Conservation (phyloP, 805 yeast genomes). For the Wickerhamomyces ciferrii region DNA sequence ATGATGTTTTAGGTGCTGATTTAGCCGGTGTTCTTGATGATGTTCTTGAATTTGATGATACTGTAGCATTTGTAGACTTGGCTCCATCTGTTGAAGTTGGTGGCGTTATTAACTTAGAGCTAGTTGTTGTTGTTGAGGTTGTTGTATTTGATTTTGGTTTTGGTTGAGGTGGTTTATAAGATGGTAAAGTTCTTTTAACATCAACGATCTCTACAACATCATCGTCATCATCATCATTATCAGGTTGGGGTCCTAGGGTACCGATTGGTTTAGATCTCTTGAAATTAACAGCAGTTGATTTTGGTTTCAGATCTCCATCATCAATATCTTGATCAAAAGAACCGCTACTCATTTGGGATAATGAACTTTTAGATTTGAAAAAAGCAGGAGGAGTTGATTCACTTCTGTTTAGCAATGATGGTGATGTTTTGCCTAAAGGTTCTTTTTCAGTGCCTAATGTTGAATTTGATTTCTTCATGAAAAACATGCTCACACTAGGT, state of each 20-base stretch:
- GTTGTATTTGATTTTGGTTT: background rate
- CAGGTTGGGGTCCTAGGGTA: background rate
- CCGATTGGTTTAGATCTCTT: slow-evolving; percentile 12
- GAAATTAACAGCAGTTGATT: slow-evolving; percentile 4
- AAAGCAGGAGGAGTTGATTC: background rate
- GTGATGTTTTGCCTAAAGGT: background rate
- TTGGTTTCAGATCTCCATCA: slow-evolving; percentile 2
- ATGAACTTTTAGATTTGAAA: background rate
- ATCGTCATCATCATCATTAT: background rate
- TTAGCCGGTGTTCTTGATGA: background rate
- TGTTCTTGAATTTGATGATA: background rate
- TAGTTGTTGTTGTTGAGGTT: background rate
- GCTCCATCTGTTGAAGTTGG: background rate
- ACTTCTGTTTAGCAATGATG: background rate
- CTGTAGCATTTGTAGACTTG: background rate
- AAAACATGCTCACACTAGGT: background rate
- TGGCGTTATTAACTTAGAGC: background rate
- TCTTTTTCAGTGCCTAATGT: background rate
- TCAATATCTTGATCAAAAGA: slow-evolving; percentile 1
- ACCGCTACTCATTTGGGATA: background rate
- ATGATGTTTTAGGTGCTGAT: background rate
- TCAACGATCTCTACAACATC: background rate
- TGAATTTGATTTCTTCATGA: background rate
- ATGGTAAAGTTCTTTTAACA: background rate
- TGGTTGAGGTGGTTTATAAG: background rate